Conservation (phyloP, 192 early-diverging fungal genomes). For the Umbelopsis ramanniana region DNA sequence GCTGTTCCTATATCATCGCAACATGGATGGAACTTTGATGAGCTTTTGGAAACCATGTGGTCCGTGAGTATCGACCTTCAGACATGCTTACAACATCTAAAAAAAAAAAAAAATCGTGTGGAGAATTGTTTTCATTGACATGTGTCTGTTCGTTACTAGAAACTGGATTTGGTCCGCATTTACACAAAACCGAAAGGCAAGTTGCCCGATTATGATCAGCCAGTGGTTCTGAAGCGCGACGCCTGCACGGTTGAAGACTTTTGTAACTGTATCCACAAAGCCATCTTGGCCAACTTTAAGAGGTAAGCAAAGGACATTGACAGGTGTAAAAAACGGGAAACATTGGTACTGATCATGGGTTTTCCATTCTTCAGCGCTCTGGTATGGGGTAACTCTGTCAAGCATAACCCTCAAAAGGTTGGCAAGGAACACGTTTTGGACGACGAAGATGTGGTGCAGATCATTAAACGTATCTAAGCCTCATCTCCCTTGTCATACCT, state of each 20-base stretch:
- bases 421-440: conserved; percentile 88
- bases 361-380: conserved; percentile 56
- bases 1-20: conserved; percentile 80
- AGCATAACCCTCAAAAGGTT: conserved; percentile 98
- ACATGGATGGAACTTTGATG: conserved; percentile 98
- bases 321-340: background rate
- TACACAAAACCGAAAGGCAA: conserved; percentile 94
- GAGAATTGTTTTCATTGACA: background rate
- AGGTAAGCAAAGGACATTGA: conserved; percentile 50
- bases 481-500: conserved; percentile 1
- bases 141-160: conserved; percentile 22
- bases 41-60: conserved; percentile 87
- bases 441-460: conserved; percentile 98
- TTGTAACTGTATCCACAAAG: conserved; percentile 96
- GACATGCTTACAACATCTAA: too few relatives aligned
- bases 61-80: conserved; percentile 18
- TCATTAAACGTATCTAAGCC: conserved; percentile 57
- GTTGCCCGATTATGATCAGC: conserved; percentile 92
- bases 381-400: conserved; percentile 95
- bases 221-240: conserved; percentile 85
- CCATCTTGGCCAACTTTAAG: conserved; percentile 90
- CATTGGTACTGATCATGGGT: background rate
- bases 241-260: conserved; percentile 82
- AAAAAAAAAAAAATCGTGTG: background rate
- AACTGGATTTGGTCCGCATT: conserved; percentile 80